These are phyloP conservation scores for Nannochloropsis salina DNA, from an alignment of 108 stramenopile species.

Conservation along the genomic window DNA sequence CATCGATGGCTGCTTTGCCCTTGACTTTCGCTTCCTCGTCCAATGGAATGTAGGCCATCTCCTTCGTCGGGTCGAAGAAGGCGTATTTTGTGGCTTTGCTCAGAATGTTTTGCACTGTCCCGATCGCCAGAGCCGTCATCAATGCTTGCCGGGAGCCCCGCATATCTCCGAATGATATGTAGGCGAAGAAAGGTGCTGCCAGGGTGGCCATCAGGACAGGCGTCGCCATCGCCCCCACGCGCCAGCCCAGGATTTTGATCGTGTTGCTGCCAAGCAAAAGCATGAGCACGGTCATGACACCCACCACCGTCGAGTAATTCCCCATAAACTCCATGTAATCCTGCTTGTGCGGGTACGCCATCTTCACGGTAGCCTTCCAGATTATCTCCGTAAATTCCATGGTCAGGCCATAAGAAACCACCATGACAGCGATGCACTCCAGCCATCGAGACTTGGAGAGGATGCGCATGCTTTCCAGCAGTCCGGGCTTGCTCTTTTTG, in stretches of 20 bases:
- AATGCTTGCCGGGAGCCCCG: constrained; percentile 24
- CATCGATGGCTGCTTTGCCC: constrained; percentile 77
- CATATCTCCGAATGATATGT: constrained; percentile 32
- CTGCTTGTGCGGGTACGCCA: constrained; percentile 77
- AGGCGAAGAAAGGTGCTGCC: constrained; percentile 37
- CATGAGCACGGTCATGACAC: constrained; percentile 81
- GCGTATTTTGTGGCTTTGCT: constrained; percentile 88
- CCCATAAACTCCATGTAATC: constrained; percentile 97
- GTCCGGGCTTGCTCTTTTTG: constrained; percentile 66
- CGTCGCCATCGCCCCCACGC: constrained; percentile 81
- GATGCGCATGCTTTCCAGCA: constrained; percentile 80
- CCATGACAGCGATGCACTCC: constrained; percentile 72
- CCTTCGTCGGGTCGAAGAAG: constrained; percentile 89
- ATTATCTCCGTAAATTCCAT: constrained; percentile 97
- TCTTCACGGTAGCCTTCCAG: constrained; percentile 70
- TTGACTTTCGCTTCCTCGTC: constrained; percentile 68
- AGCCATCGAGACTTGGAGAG: constrained; percentile 79
- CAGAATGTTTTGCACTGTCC: constrained; percentile 88
- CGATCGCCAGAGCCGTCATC: constrained; percentile 88
- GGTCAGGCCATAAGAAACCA: constrained; percentile 90
- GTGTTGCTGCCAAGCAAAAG: constrained; percentile 84
- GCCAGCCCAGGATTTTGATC: constrained; percentile 84
- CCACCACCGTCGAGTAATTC: constrained; percentile 84
- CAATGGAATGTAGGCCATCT: constrained; percentile 97
- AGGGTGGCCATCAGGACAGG: constrained; percentile 62